Base-by-base conservation (phyloP, 108 stramenopile genomes). In the Fragilariopsis cylindrus region DNA sequence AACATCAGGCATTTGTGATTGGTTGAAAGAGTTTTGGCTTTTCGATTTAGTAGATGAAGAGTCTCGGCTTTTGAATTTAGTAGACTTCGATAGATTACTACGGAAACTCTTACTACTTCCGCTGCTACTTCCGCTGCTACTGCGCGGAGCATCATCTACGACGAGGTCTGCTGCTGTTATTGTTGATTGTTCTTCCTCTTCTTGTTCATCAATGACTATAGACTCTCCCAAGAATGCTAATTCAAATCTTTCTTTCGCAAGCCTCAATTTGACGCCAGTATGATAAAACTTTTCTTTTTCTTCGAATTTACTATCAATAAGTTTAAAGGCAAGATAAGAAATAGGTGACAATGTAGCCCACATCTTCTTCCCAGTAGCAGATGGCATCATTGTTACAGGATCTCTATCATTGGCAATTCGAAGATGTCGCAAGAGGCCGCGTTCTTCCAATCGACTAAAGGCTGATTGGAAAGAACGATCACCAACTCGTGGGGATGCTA, bases 371-470 rank as follows among this genome's bases (percentile, higher is more conserved):
- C 50, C 48, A 48, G 73, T 68, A 3, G 85, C 80, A 44, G 81
- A 73, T 6, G 92, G 92, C 58, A 81, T 72, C 41, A 90, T 78
- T 7, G 92, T 92, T 3, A 92, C 89, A 16, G 87, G 83, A 78
- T 93, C 92, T 75, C 78, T 79, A 39, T 79, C 74, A 72, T 93
- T 93, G 48, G 85, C 85, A 68, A 91, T 85, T 9, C 92, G 84
- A 9, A 93, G 69, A 60, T 91, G 90, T 6, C 85, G 87, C 8
- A 93, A 53, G 70, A 80, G 82, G 0, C 82, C 79, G 56, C 65
- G 74, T 58, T 85, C 80, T 70, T 93, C 92, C 65, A 90, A 62
- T n/a, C 56, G 57, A 70, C 84, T 77, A 81, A 93, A 93, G 18
- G 85, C 76, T 21, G 62, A 19, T 45, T 85, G 85, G 70, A 90